Conservation (phyloP, 208 protist species). For the Trypanosoma cruzi region DNA sequence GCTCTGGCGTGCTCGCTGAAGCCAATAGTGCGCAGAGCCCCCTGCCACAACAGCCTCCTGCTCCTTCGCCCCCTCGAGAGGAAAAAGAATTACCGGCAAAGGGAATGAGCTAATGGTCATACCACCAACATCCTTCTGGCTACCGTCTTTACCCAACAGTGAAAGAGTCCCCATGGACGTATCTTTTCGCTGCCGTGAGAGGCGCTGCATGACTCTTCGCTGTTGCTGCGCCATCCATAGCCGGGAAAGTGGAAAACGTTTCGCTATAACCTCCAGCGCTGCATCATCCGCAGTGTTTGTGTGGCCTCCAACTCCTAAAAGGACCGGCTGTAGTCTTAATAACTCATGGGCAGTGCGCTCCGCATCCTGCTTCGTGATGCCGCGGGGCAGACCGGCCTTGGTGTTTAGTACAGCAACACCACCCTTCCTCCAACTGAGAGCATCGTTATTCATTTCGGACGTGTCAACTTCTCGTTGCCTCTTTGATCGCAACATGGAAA, state of each 20-base stretch:
- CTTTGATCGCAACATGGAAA: background rate
- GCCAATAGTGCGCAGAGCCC: constrained; percentile 29
- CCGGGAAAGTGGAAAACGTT: constrained; percentile 50
- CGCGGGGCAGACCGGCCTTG: constrained; percentile 70
- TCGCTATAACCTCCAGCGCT: constrained; percentile 5
- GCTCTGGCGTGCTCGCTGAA: constrained; percentile 4
- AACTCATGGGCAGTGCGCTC: constrained; percentile 12
- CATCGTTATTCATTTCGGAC: background rate
- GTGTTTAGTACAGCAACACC: constrained; percentile 56
- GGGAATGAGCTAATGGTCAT: background rate
- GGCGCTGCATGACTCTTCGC: background rate
- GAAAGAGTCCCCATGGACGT: background rate
- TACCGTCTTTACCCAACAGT: background rate
- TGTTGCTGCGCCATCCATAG: constrained; percentile 53
- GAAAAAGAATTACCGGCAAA: constrained; percentile 13
- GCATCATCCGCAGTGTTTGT: background rate
- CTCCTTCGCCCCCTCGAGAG: background rate
- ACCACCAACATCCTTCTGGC: background rate
- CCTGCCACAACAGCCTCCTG: constrained; percentile 8
- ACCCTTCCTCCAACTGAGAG: constrained; percentile 1
- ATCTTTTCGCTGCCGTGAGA: background rate
- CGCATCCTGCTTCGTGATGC: constrained; percentile 33
- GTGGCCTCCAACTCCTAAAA: background rate
- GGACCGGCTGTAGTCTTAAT: background rate
- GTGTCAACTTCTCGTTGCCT: constrained; percentile 1